Conservation (phyloP, 192 early-diverging fungal species). For the Entomortierella lignicola region DNA sequence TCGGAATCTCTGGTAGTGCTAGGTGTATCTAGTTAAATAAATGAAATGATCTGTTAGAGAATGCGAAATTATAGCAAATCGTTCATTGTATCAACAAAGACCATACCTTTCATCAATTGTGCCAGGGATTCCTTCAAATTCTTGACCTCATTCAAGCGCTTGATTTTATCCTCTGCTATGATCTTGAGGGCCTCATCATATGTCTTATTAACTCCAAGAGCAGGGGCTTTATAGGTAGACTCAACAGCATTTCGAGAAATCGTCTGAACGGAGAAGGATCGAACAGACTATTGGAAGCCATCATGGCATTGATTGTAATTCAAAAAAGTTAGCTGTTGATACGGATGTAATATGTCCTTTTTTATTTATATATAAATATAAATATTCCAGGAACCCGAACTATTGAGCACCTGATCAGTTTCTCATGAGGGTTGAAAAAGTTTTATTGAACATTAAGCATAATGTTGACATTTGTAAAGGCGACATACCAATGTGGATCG, state of each 20-base stretch:
- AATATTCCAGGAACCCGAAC: not conserved
- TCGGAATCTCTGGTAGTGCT: slow-evolving; percentile 51
- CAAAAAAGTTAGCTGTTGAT: not conserved
- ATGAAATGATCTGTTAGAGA: no score
- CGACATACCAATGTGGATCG: slow-evolving; percentile 24
- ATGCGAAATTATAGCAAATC: not conserved
- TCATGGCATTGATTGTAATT: not conserved
- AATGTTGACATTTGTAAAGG: not conserved
- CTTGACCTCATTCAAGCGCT: slow-evolving; percentile 58
- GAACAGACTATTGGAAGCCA: slow-evolving; percentile 15
- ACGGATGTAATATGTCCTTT: not conserved
- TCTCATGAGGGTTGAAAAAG: not conserved
- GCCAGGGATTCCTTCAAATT: slow-evolving; percentile 54
- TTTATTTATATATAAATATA: not conserved
- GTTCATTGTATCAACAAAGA: not conserved
- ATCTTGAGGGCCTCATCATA: slow-evolving; percentile 83
- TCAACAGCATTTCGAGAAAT: slow-evolving; percentile 14
- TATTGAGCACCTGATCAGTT: slow-evolving; percentile 15
- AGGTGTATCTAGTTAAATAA: slow-evolving; percentile 24
- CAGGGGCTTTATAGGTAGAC: slow-evolving; percentile 61
- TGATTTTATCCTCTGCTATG: slow-evolving; percentile 68
- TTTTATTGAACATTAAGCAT: not conserved
- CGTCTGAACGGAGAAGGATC: slow-evolving; percentile 38
- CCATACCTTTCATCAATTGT: slow-evolving; percentile 52
- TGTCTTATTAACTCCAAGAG: slow-evolving; percentile 70